Evolutionary conservation across 768 basidiomycete species (phyloP).

Genomic region (Boletus sp.): DNA sequence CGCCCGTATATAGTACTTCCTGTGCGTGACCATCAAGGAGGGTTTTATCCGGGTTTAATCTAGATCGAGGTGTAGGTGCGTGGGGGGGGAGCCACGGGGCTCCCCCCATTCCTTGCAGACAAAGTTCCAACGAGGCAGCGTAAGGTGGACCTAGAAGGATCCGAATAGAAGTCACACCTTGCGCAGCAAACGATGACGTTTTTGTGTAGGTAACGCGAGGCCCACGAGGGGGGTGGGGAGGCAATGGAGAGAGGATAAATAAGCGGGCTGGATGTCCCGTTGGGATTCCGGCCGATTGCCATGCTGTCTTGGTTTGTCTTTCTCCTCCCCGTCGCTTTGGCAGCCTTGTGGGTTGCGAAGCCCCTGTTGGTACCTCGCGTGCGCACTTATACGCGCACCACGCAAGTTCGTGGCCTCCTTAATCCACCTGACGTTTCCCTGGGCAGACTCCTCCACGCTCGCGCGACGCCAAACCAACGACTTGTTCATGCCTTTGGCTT

Average conservation of each 20-base stretch:
- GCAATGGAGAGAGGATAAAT: slow-evolving; percentile 6
- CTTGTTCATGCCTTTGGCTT: slow-evolving; percentile 27
- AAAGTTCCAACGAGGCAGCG: neutral
- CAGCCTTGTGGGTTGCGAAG: neutral
- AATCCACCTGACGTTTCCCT: slow-evolving; percentile 16
- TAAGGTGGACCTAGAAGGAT: neutral
- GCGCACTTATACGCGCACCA: slow-evolving; percentile 8
- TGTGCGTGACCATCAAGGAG: slow-evolving; percentile 2
- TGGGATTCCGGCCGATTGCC: neutral
- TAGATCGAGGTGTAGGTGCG: neutral
- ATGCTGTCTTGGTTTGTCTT: neutral
- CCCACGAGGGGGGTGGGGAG: neutral
- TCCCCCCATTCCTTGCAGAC: neutral
- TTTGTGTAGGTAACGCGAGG: neutral
- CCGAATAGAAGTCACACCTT: neutral
- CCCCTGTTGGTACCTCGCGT: neutral
- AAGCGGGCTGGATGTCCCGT: neutral
- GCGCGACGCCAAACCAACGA: slow-evolving; percentile 21
- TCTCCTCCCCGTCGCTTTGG: neutral
- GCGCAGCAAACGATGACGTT: neutral
- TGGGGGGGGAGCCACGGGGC: neutral
- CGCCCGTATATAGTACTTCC: slow-evolving; percentile 7
- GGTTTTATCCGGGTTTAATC: neutral
- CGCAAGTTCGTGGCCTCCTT: slow-evolving; percentile 8
- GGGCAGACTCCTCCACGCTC: slow-evolving; percentile 10